A percentile compares a stretch with the other conserved stretches of the same genome.
phyloP scores from a whole-genome alignment of 1,139 yeast species.

The Trichomonascaceae sp. region DNA sequence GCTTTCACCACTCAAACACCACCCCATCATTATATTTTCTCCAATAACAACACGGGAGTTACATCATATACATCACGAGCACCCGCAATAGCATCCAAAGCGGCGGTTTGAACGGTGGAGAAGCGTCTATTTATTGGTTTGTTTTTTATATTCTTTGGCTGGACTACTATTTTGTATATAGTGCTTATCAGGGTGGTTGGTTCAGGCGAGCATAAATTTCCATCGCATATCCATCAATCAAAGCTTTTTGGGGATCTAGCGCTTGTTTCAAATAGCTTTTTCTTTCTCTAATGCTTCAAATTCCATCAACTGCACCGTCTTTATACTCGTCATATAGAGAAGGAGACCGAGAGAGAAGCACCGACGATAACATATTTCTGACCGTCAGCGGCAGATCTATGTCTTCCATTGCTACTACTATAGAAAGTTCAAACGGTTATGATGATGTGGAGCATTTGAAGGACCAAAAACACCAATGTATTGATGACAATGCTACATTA shows the following conservation, averaged over 20 bases:
- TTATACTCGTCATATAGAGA: background rate
- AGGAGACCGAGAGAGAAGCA: background rate
- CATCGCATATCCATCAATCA: background rate
- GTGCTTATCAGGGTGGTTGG: background rate
- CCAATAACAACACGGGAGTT: background rate
- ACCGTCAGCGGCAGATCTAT: constrained; percentile 14
- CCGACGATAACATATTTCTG: background rate
- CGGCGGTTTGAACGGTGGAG: background rate
- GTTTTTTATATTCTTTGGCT: background rate
- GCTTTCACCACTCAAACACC: background rate
- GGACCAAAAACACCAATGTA: background rate
- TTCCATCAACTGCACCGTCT: background rate
- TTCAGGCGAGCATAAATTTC: background rate
- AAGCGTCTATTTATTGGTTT: background rate
- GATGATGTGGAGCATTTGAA: background rate
- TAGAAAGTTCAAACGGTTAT: constrained; percentile 11
- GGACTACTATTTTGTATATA: background rate
- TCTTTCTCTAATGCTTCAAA: background rate
- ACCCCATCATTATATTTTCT: background rate
- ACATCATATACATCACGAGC: background rate
- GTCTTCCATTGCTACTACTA: constrained; percentile 22
- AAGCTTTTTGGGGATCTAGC: background rate
- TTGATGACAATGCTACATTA: background rate
- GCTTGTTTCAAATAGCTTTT: background rate
- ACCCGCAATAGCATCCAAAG: background rate